Percentiles rank a stretch among this genome's conserved stretches.
Conservation (phyloP, 768 basidiomycete genomes). For the Kockovaella imperatae region DNA sequence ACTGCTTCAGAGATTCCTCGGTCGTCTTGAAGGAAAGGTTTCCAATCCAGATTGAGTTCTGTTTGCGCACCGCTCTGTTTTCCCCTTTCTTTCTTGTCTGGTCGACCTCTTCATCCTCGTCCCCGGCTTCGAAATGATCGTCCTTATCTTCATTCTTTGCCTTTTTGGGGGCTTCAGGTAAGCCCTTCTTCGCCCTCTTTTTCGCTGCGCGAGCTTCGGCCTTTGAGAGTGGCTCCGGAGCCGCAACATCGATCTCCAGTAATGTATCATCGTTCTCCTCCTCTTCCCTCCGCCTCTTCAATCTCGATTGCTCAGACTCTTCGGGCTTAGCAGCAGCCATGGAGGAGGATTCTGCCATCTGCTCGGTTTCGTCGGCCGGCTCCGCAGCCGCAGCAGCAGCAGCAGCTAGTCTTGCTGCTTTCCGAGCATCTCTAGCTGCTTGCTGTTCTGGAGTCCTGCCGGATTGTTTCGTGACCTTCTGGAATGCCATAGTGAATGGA, state of each 20-base stretch:
- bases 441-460: slow-evolving; percentile 23
- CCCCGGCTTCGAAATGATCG: slow-evolving; percentile 4
- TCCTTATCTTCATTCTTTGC: slow-evolving; percentile 49
- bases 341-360: slow-evolving; percentile 1
- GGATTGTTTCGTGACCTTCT: slow-evolving; percentile 14
- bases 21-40: slow-evolving; percentile 89
- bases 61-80: slow-evolving; percentile 53
- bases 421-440: slow-evolving; percentile 22
- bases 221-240: slow-evolving; percentile 40
- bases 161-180: slow-evolving; percentile 5
- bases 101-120: slow-evolving; percentile 5
- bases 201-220: slow-evolving; percentile 37
- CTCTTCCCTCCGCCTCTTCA: slow-evolving; percentile 3
- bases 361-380: not conserved
- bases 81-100: slow-evolving; percentile 45
- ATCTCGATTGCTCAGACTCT: slow-evolving; percentile 1
- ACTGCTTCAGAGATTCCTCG: slow-evolving; percentile 55
- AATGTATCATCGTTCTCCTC: slow-evolving; percentile 15
- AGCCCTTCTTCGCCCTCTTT: slow-evolving; percentile 29
- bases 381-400: not conserved
- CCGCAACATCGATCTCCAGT: slow-evolving; percentile 38
- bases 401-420: slow-evolving; percentile 18
- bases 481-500: not conserved
- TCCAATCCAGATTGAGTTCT: slow-evolving; percentile 92
- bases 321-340: not conserved